Evolutionary conservation across 768 basidiomycete species (phyloP).

Genomic region (Mycena rebaudengoi): DNA sequence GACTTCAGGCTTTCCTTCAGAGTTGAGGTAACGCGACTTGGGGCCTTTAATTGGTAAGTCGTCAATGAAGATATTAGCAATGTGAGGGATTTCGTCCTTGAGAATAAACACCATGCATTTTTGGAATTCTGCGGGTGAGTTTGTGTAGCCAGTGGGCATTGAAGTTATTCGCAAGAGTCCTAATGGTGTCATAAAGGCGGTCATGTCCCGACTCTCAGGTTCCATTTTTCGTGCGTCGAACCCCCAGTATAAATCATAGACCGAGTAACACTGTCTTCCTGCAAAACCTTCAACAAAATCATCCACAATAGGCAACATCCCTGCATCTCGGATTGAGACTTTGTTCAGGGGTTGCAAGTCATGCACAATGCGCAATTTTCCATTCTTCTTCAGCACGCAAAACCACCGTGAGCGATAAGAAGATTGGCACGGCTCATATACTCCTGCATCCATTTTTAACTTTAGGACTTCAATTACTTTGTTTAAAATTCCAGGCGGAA

Average conservation of each 20-base stretch:
- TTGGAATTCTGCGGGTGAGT: too few relatives aligned
- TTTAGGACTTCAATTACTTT: constrained; percentile 29
- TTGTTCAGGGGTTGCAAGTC: too few relatives aligned
- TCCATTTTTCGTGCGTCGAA: constrained; percentile 22
- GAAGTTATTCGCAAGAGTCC: too few relatives aligned
- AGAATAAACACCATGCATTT: constrained; percentile 37
- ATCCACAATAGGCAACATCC: too few relatives aligned
- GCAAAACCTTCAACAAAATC: constrained; percentile 27
- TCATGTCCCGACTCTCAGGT: constrained; percentile 26
- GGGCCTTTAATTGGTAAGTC: constrained; percentile 41
- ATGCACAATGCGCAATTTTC: constrained; percentile 33
- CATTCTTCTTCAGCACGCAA: constrained; percentile 32
- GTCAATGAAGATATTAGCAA: constrained; percentile 38
- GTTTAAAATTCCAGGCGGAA: constrained; percentile 36
- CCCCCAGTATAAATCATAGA: constrained; percentile 22
- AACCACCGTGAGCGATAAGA: constrained; percentile 30
- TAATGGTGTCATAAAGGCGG: too few relatives aligned
- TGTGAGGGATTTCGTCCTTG: constrained; percentile 40
- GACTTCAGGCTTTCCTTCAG: constrained; percentile 25
- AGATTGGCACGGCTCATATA: too few relatives aligned
- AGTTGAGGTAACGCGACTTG: constrained; percentile 25
- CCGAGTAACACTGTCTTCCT: constrained; percentile 17
- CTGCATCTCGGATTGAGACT: too few relatives aligned
- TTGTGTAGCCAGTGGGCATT: too few relatives aligned
- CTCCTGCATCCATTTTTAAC: too few relatives aligned